These are phyloP conservation scores for Jackrogersella minutella DNA, from an alignment of 495 filamentous ascomycete genomes.

Conservation along the genomic window DNA sequence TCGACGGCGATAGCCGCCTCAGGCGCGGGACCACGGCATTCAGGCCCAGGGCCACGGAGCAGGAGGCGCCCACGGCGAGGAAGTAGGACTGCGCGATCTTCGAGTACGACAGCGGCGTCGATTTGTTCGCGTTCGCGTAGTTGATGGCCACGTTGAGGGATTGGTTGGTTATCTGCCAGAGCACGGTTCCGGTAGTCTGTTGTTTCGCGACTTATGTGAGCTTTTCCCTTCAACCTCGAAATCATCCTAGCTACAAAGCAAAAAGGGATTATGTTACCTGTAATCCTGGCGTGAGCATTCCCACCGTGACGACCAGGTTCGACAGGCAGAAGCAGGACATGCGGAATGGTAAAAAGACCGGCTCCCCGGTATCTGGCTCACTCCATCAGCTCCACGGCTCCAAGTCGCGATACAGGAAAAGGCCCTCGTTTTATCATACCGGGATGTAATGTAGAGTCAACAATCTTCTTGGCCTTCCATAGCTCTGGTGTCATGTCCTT, in stretches of 20 bases:
- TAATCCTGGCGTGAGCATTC: conserved; percentile 93
- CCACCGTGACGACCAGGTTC: conserved; percentile 94
- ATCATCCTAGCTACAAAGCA: conserved; percentile 7
- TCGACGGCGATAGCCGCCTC: conserved; percentile 74
- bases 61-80: conserved; percentile 89
- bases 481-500: conserved; percentile 85
- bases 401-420: background rate
- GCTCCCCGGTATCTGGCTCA: conserved; percentile 80
- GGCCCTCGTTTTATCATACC: conserved; percentile 58
- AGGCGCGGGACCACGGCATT: conserved; percentile 89
- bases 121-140: conserved; percentile 96
- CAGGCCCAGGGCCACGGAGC: conserved; percentile 91
- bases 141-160: conserved; percentile 98
- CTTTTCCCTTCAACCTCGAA: background rate
- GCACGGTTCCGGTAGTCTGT: conserved; percentile 84
- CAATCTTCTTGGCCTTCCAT: conserved; percentile 95
- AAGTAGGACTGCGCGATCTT: conserved; percentile 89
- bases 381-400: conserved; percentile 30
- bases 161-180: conserved; percentile 97
- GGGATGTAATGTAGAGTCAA: conserved; percentile 94
- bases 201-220: conserved; percentile 16
- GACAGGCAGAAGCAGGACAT: conserved; percentile 97
- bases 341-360: conserved; percentile 92
- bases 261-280: conserved; percentile 55
- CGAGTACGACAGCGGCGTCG: conserved; percentile 78